A percentile compares a stretch with the other conserved stretches of the same genome.
Conservation (phyloP, 768 basidiomycete species). For the Serendipita sp. region DNA sequence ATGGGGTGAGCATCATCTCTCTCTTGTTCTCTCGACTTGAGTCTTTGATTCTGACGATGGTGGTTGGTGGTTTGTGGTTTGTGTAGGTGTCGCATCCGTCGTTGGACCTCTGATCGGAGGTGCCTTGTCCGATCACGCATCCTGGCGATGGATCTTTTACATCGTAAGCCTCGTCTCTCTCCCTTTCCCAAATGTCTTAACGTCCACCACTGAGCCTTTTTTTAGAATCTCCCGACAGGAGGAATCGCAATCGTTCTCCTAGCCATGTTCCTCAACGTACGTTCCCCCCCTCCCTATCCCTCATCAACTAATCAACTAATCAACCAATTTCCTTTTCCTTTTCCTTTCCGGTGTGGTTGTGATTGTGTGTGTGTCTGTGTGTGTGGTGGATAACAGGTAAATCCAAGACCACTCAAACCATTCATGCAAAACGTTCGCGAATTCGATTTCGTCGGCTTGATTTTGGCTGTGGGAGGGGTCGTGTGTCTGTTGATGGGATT, state of each 20-base stretch:
- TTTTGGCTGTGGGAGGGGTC: slow-evolving; percentile 46
- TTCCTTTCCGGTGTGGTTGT: too few relatives aligned
- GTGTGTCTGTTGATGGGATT: slow-evolving; percentile 56
- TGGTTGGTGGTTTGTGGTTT: not conserved
- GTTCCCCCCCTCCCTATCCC: not conserved
- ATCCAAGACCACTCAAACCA: slow-evolving; percentile 46
- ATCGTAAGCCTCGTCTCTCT: not conserved
- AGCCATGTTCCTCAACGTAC: slow-evolving; percentile 49
- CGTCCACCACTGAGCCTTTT: too few relatives aligned
- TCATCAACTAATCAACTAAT: too few relatives aligned
- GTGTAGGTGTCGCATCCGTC: slow-evolving; percentile 28
- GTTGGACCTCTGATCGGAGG: slow-evolving; percentile 46
- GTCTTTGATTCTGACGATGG: slow-evolving; percentile 16
- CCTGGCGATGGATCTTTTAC: slow-evolving; percentile 54
- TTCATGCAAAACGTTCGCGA: slow-evolving; percentile 39
- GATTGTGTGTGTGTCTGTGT: too few relatives aligned
- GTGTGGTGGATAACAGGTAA: slow-evolving; percentile 23
- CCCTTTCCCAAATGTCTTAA: too few relatives aligned
- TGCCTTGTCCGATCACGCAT: slow-evolving; percentile 56
- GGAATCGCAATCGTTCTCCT: slow-evolving; percentile 44
- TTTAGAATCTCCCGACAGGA: slow-evolving; percentile 44
- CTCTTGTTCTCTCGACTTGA: slow-evolving; percentile 45
- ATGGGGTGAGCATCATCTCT: slow-evolving; percentile 43
- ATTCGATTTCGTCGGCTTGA: slow-evolving; percentile 58
- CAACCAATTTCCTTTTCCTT: too few relatives aligned